phyloP scores from a whole-genome alignment of 306 rosid species.

The Prunus mume region DNA sequence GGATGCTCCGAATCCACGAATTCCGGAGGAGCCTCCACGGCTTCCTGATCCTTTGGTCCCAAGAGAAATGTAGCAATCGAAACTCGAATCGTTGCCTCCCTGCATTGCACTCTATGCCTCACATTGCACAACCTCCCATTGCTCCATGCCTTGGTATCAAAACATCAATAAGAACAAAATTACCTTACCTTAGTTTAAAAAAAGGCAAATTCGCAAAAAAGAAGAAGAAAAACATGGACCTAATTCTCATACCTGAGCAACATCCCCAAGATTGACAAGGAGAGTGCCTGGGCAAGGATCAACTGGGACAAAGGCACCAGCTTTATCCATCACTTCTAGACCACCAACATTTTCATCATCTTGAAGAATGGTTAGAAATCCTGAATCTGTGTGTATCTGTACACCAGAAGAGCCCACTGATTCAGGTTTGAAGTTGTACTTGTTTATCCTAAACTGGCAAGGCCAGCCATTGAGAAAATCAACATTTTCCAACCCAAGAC shows the following conservation, averaged over 20 bases:
- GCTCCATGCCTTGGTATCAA: conserved; percentile 44
- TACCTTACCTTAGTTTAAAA: neutral
- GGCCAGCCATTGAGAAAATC: conserved; percentile 43
- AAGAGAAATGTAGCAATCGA: conserved; percentile 49
- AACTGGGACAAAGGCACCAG: conserved; percentile 32
- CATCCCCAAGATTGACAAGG: conserved; percentile 51
- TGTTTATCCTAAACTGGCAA: conserved; percentile 58
- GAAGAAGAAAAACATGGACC: too few species aligned
- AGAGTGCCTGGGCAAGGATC: conserved; percentile 49
- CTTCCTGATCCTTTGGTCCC: conserved; percentile 39
- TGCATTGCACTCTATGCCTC: conserved; percentile 59
- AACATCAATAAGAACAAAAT: too few species aligned
- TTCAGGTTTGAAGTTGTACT: conserved; percentile 51
- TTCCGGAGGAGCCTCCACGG: conserved; percentile 46
- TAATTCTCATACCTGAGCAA: conserved; percentile 36
- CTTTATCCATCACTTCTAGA: conserved; percentile 46
- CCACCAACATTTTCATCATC: conserved; percentile 70
- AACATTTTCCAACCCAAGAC: conserved; percentile 29
- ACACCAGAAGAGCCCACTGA: conserved; percentile 45
- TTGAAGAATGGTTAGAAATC: conserved; percentile 58
- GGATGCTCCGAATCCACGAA: conserved; percentile 48
- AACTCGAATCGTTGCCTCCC: conserved; percentile 36
- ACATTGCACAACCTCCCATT: conserved; percentile 53
- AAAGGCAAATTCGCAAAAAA: too few species aligned
- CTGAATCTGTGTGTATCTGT: conserved; percentile 51